Base-by-base conservation (phyloP, 2,329 filamentous ascomycete genomes). In the Madurella mycetomatis region DNA sequence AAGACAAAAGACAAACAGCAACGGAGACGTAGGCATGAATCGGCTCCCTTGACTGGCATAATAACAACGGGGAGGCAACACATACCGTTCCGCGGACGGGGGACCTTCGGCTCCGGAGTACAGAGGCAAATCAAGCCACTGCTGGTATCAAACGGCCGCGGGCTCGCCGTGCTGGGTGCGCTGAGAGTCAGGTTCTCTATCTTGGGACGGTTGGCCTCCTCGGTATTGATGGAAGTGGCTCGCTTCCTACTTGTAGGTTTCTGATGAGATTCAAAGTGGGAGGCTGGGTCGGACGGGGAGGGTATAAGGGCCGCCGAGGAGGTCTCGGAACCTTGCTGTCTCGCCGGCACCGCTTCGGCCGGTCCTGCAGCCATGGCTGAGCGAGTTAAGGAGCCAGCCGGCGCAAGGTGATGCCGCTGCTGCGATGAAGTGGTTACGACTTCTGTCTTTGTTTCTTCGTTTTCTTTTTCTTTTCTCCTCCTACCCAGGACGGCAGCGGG, bases 21-120 rank as follows among this genome's bases (percentile, higher is more conserved):
- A 49, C 57, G 49, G 37, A 51, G 41, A 54, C 18, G 41, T 16
- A 41, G 42, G 57, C 44, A 58, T 53, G 43, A 42, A 47, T 25
- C 55, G 53, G 43, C 34, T 11, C 34, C 11, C 9, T 15, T 37
- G 34, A 47, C 57, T 47, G 54, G 17, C 50, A 56, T 25, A 53
- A 47, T 51, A 30, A 50, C 57, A 43, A 49, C 49, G 37, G 51
- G 56, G 34, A 49, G 72, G 34, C 34, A 37, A 37, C 4, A 25
- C 80, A 71, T 70, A 84, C 81, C 80, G 64, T 84, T 84, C 45
- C 80, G 73, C 51, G 81, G 81, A 53, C 81, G 73, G 2, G 80
- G 81, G 45, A 83, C 77, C 64, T 82, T 83, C 4, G 79, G 79
- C 16, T 76, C 73, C 43, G 78, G 78, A 12, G 78, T 75, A 62